These are phyloP conservation scores for Oehlia diaphana DNA, from an alignment of 192 early-diverging fungal species.

Conservation along the genomic window DNA sequence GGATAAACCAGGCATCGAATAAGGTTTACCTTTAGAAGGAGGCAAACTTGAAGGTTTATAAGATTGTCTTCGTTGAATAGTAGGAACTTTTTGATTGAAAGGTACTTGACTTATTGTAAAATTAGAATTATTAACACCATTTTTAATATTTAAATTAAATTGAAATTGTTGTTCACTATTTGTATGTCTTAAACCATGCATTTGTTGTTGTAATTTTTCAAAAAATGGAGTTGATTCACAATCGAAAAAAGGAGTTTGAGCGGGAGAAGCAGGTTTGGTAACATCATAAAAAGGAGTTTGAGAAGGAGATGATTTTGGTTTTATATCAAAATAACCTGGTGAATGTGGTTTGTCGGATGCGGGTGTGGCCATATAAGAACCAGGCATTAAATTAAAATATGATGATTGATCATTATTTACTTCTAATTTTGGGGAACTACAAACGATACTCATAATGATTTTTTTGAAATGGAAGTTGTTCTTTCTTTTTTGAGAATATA, in stretches of 20 bases:
- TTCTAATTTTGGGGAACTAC: constrained; percentile 19
- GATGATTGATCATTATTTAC: constrained; percentile 15
- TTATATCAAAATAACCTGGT: constrained; percentile 24
- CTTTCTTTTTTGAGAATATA: no score
- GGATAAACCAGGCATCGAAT: neutral
- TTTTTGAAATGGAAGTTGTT: neutral
- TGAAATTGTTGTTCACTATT: neutral
- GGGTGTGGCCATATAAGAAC: constrained; percentile 14
- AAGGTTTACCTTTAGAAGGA: neutral
- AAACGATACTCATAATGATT: constrained; percentile 19
- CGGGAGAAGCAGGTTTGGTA: neutral
- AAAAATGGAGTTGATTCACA: constrained; percentile 18
- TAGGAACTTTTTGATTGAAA: neutral
- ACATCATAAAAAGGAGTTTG: constrained; percentile 24
- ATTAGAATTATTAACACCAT: neutral
- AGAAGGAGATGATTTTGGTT: constrained; percentile 4
- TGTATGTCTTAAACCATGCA: neutral
- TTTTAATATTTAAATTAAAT: neutral
- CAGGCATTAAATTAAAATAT: constrained; percentile 25
- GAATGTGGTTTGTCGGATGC: constrained; percentile 2
- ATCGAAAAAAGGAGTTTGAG: constrained; percentile 19
- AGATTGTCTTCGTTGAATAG: neutral
- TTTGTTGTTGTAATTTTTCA: constrained; percentile 19
- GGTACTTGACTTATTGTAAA: neutral
- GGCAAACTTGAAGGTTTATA: neutral